Percentiles rank a stretch among this genome's conserved stretches.
These are phyloP conservation scores for Camellia lanceoleosa DNA, from an alignment of 148 eudicot genomes.

Conservation along the genomic window DNA sequence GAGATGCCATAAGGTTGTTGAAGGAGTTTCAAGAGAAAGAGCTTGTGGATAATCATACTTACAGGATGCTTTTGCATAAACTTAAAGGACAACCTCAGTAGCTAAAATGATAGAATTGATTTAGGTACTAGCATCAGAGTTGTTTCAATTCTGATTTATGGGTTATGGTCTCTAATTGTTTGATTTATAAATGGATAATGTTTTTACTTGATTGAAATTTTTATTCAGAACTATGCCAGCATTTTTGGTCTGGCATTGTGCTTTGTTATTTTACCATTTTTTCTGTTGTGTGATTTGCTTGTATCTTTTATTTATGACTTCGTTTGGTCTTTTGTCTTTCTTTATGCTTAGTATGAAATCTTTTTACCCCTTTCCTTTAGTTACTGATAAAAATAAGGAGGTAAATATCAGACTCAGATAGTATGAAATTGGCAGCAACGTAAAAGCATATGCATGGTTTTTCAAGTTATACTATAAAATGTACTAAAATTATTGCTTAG, in stretches of 20 bases:
- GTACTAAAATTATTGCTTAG: not conserved
- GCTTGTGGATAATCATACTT: slow-evolving; percentile 43
- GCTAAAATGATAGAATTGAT: slow-evolving; percentile 5
- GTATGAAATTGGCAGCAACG: not conserved
- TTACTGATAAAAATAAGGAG: not conserved
- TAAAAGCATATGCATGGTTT: not conserved
- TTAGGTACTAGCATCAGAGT: not conserved
- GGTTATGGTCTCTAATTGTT: not conserved
- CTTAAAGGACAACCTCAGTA: slow-evolving; percentile 36
- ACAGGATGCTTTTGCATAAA: slow-evolving; percentile 39
- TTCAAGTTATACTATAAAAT: not conserved
- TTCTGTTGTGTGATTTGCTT: no score
- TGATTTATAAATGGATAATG: not conserved
- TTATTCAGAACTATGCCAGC: not conserved
- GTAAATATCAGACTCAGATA: not conserved
- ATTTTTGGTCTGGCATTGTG: not conserved
- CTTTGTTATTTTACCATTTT: no score
- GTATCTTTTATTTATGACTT: no score
- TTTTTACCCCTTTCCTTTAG: no score
- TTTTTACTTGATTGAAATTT: not conserved
- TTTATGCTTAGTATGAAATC: no score
- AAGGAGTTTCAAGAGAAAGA: slow-evolving; percentile 52
- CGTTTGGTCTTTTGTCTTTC: no score
- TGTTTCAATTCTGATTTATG: not conserved
- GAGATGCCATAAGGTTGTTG: slow-evolving; percentile 53